Conservation (phyloP, 768 basidiomycete genomes). For the Rhodosporidiobolus odoratus region DNA sequence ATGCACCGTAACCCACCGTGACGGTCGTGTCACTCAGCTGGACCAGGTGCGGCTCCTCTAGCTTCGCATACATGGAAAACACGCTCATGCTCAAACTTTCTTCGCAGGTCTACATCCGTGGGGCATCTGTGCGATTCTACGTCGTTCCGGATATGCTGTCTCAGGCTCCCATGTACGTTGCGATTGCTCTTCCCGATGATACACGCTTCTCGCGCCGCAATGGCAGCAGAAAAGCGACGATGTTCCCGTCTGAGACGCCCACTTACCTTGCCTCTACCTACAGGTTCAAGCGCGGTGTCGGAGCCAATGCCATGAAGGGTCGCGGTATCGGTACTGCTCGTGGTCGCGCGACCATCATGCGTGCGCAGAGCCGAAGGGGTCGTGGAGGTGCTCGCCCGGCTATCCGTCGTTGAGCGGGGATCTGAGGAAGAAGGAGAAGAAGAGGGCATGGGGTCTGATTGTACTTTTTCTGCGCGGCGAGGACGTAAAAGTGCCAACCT, state of each 20-base stretch:
- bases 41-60: slow-evolving; percentile 64
- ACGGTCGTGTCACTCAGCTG: slow-evolving; percentile 95
- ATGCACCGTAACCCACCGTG: slow-evolving; percentile 94
- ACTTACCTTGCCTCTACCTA: too few relatives aligned
- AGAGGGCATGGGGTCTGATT: neutral
- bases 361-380: slow-evolving; percentile 50
- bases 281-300: slow-evolving; percentile 93
- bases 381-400: slow-evolving; percentile 15
- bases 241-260: slow-evolving; percentile 4
- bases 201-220: neutral
- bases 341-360: slow-evolving; percentile 97
- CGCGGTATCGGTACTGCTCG: slow-evolving; percentile 98
- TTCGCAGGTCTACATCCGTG: slow-evolving; percentile 68
- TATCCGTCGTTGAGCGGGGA: slow-evolving; percentile 21
- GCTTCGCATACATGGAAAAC: fast-evolving
- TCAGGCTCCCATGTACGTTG: slow-evolving; percentile 92
- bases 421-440: neutral
- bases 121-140: slow-evolving; percentile 96
- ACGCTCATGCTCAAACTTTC: neutral
- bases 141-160: slow-evolving; percentile 99
- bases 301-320: slow-evolving; percentile 96
- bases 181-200: neutral
- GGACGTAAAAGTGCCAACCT: too few relatives aligned
- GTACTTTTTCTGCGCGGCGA: neutral
- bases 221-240: too few relatives aligned